Percentiles rank a stretch among this genome's conserved stretches.
Evolutionary conservation across 345 rosid genomes (phyloP).

Genomic region (Euphorbia peplus): DNA sequence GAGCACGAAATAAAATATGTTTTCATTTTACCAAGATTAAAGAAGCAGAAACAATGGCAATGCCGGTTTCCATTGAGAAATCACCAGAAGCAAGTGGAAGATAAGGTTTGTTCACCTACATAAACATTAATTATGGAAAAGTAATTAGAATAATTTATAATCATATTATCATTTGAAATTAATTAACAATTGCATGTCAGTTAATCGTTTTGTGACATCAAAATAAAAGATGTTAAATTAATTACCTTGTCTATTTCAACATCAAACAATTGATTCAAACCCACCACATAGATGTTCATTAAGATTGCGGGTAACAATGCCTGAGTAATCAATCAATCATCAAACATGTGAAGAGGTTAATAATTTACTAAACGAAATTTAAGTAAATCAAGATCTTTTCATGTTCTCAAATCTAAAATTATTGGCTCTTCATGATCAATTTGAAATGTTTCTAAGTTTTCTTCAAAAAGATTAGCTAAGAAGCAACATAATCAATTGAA

Average conservation of each 20-base stretch:
- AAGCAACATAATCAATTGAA: too few relatives aligned
- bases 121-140: not conserved
- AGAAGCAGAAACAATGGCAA: conserved; percentile 20
- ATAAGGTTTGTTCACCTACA: conserved; percentile 33
- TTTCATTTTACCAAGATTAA: conserved; percentile 18
- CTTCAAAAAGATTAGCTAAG: too few relatives aligned
- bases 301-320: conserved; percentile 27
- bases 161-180: too few relatives aligned
- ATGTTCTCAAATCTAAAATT: too few relatives aligned
- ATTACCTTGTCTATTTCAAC: conserved; percentile 39
- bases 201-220: not conserved
- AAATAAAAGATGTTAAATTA: not conserved
- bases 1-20: too few relatives aligned
- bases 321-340: conserved; percentile 14
- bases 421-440: too few relatives aligned
- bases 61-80: conserved; percentile 30
- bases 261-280: conserved; percentile 34
- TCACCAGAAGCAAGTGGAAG: conserved; percentile 40
- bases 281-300: conserved; percentile 36
- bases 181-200: too few relatives aligned
- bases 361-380: not conserved
- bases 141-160: not conserved
- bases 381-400: not conserved
- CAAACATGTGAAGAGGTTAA: too few relatives aligned
- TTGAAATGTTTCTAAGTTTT: too few relatives aligned